phyloP scores from a whole-genome alignment of 2,329 filamentous ascomycete genomes.

The Aotearoamyces nothofagi region DNA sequence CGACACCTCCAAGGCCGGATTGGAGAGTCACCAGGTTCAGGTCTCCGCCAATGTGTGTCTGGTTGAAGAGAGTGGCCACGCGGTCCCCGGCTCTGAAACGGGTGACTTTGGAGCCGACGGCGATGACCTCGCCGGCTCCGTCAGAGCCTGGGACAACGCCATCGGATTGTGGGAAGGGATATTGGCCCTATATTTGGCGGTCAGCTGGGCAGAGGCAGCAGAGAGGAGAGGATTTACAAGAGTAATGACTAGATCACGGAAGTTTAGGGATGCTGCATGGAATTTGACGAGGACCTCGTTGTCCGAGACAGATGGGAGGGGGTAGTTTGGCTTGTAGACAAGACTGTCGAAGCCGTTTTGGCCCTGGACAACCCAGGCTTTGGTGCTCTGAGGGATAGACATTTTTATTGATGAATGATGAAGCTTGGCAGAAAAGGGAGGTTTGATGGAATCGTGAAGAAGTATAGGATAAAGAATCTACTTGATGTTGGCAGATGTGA shows the following conservation, averaged over 20 bases:
- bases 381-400: slow-evolving; percentile 8
- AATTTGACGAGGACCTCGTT: slow-evolving; percentile 39
- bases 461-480: too few species aligned
- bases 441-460: too few species aligned
- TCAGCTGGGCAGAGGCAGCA: neutral
- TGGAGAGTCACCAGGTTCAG: slow-evolving; percentile 10
- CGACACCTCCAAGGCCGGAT: slow-evolving; percentile 39
- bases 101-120: slow-evolving; percentile 37
- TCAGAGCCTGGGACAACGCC: slow-evolving; percentile 22
- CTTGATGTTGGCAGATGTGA: too few species aligned
- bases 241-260: slow-evolving; percentile 22
- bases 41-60: slow-evolving; percentile 23
- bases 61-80: slow-evolving; percentile 41
- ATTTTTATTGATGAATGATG: neutral
- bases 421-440: neutral
- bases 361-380: slow-evolving; percentile 33
- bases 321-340: slow-evolving; percentile 25
- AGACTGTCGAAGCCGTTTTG: slow-evolving; percentile 31
- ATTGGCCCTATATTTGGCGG: slow-evolving; percentile 10
- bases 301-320: slow-evolving; percentile 26
- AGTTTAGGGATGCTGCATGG: slow-evolving; percentile 24
- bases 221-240: slow-evolving; percentile 14
- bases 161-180: slow-evolving; percentile 12
- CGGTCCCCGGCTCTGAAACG: slow-evolving; percentile 43
- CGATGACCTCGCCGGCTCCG: slow-evolving; percentile 29